These are phyloP conservation scores for Lipomyces orientalis DNA, from an alignment of 805 yeast genomes.

Conservation along the genomic window DNA sequence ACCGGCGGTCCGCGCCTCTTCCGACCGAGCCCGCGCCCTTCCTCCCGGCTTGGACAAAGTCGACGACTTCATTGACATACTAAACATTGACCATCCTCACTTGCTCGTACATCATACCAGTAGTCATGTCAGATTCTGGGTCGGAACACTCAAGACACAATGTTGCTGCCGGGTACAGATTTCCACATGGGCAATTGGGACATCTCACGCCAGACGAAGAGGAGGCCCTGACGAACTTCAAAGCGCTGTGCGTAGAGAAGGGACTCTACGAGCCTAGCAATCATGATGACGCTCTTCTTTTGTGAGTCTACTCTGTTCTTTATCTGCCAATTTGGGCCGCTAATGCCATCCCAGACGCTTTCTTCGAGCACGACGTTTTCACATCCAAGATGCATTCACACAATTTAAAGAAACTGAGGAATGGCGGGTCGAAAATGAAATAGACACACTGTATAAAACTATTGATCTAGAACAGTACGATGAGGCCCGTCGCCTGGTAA, in stretches of 20 bases:
- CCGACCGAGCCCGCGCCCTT: not conserved
- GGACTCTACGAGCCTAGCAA: not conserved
- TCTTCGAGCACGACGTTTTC: constrained; percentile 5
- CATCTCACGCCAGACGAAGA: constrained; percentile 6
- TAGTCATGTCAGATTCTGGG: not conserved
- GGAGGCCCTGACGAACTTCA: not conserved
- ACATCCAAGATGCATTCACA: constrained; percentile 2
- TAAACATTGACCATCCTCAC: not conserved
- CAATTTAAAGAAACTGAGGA: not conserved
- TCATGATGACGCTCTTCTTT: not conserved
- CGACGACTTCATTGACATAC: not conserved
- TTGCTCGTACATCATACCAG: not conserved
- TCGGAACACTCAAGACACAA: not conserved
- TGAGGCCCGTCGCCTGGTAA: constrained; percentile 6
- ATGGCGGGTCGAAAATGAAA: constrained; percentile 2
- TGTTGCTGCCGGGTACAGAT: not conserved
- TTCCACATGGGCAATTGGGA: constrained; percentile 9
- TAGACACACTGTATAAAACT: not conserved
- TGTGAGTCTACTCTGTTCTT: not conserved
- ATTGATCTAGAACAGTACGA: constrained; percentile 7
- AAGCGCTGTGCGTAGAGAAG: constrained; percentile 1
- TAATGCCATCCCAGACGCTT: not conserved
- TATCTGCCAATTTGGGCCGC: not conserved
- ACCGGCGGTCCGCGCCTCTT: not conserved
- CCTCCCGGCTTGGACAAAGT: not conserved